Evolutionary conservation across 352 stramenopile species (phyloP), one percentile per base, ranked within the genome.

Genomic region (Nothophytophthora sp.): DNA sequence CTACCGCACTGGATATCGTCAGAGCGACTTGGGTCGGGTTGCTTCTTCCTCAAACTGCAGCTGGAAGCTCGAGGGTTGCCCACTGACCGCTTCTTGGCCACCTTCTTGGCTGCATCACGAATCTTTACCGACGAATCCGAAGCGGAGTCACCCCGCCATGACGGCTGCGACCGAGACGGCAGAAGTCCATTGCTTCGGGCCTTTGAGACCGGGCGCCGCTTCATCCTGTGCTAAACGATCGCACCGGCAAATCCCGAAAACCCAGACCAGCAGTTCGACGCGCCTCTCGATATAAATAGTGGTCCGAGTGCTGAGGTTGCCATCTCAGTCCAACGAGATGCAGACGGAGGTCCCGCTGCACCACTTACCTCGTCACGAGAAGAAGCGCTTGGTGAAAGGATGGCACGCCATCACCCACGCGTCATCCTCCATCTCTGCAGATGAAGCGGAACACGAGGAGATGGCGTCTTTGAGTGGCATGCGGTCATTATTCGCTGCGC

Each of bases 251-350:
- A 51, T 44, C 28, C 20, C 18, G 23, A 22, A 41, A n/a, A 20
- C 9, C 39, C 13, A 37, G 38, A 13, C 5, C 13, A 25, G 3
- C 18, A 4, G 3, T 24, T 50, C 30, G 42, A n/a, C n/a, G n/a
- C n/a, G n/a, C n/a, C n/a, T n/a, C n/a, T n/a, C n/a, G n/a, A n/a
- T 56, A 65, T 51, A 61, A 57, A 56, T 69, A 60, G 46, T 44
- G 12, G 18, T 16, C 13, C 18, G 10, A 13, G 3, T 25, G 13
- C 8, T 47, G 1, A 25, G 5, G 19, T 25, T 12, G 18, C 11
- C 16, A 38, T 15, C 15, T 25, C 28, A 11, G 1, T n/a, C 22
- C 22, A 6, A 2, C 36, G 27, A 2, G 5, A 70, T 70, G 67
- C 35, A 52, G 15, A 39, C 72, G 13, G 47, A 66, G 25, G 1